Percentiles rank a stretch among this genome's conserved stretches.
These are phyloP conservation scores for Plasmodium gaboni DNA, from an alignment of 169 alveolate species.

Conservation along the genomic window DNA sequence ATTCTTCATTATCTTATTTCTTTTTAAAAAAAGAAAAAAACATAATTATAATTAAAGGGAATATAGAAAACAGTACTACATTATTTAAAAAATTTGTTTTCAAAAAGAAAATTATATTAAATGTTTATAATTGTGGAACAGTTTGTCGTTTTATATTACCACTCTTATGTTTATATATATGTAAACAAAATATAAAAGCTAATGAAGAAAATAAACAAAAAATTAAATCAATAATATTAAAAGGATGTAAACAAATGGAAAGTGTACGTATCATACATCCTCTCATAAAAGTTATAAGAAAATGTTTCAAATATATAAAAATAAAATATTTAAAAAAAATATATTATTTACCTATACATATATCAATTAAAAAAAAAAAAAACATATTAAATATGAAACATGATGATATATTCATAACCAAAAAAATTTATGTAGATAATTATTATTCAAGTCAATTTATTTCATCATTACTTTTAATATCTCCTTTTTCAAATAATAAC, in stretches of 20 bases:
- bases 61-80: conserved; percentile 2
- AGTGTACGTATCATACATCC: conserved; percentile 27
- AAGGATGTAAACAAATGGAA: conserved; percentile 60
- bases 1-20: neutral
- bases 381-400: neutral
- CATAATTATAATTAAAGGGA: conserved; percentile 3
- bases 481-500: conserved; percentile 15
- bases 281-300: conserved; percentile 10
- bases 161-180: conserved; percentile 39
- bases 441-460: conserved; percentile 47
- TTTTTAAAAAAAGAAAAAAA: neutral
- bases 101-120: conserved; percentile 1
- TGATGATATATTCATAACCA: neutral
- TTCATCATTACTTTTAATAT: conserved; percentile 25
- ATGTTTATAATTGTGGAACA: conserved; percentile 43
- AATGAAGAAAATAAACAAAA: conserved; percentile 13
- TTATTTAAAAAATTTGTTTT: conserved; percentile 29
- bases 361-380: conserved; percentile 17
- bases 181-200: conserved; percentile 57
- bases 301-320: conserved; percentile 22
- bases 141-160: conserved; percentile 51
- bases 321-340: conserved; percentile 31
- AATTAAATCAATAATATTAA: conserved; percentile 16
- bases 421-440: conserved; percentile 1
- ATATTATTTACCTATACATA: conserved; percentile 24